Evolutionary conservation across 768 basidiomycete species (phyloP).

Genomic region (Auricularia heimuer): DNA sequence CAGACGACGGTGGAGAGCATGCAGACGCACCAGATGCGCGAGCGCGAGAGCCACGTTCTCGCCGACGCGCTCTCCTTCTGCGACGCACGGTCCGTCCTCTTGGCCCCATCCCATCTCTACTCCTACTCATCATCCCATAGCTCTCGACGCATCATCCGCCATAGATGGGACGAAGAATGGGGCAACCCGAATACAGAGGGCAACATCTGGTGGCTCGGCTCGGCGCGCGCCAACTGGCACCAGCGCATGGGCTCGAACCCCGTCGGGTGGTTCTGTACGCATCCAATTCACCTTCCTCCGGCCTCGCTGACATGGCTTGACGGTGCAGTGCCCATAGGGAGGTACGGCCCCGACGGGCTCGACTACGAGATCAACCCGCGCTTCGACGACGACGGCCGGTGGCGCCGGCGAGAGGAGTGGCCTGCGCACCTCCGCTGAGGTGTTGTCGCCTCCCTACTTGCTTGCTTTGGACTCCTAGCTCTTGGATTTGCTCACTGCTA

Average conservation of each 20-base stretch:
- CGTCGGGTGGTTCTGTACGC: conserved; percentile 76
- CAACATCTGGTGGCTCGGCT: conserved; percentile 80
- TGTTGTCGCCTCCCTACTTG: too few relatives aligned
- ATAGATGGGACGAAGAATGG: conserved; percentile 73
- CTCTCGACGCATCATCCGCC: conserved; percentile 20
- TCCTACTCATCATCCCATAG: background rate
- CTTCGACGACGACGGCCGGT: conserved; percentile 59
- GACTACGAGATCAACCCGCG: conserved; percentile 61
- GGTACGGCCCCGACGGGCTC: conserved; percentile 41
- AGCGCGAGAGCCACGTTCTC: conserved; percentile 48
- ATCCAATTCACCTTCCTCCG: background rate
- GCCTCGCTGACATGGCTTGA: background rate
- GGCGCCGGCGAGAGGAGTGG: conserved; percentile 62
- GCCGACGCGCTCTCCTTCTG: conserved; percentile 44
- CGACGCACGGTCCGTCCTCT: conserved; percentile 15
- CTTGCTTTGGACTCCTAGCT: too few relatives aligned
- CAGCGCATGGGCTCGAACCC: conserved; percentile 66
- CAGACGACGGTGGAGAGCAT: conserved; percentile 80
- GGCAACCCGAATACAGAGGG: conserved; percentile 66
- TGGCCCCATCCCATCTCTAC: too few relatives aligned
- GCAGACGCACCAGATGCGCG: conserved; percentile 44
- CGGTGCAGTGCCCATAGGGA: conserved; percentile 39
- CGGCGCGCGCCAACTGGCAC: conserved; percentile 53
- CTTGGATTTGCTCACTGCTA: too few relatives aligned
- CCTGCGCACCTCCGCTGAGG: conserved; percentile 49